Conservation (phyloP, 345 rosid genomes). For the Moringa oleifera region DNA sequence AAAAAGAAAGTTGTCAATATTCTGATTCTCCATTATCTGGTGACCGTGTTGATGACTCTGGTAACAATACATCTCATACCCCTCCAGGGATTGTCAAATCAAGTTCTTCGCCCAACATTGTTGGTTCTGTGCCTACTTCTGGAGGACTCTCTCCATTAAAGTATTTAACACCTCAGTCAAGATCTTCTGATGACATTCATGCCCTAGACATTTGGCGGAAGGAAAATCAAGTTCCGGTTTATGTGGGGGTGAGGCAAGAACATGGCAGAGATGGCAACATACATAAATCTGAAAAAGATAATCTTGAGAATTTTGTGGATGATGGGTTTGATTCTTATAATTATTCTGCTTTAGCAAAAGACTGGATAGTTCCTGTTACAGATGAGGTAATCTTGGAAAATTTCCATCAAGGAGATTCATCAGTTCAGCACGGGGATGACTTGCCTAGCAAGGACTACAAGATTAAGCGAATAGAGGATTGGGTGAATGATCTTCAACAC, state of each 20-base stretch:
- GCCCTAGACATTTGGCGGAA: constrained; percentile 28
- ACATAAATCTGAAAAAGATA: constrained; percentile 25
- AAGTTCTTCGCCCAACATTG: constrained; percentile 49
- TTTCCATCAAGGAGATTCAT: constrained; percentile 40
- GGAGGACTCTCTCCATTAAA: constrained; percentile 26
- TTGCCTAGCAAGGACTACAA: constrained; percentile 56
- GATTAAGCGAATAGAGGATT: constrained; percentile 70
- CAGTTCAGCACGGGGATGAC: constrained; percentile 33
- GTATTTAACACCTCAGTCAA: constrained; percentile 32
- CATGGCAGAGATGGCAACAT: constrained; percentile 27
- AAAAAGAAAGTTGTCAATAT: constrained; percentile 39
- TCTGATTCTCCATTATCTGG: constrained; percentile 34
- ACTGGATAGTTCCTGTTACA: constrained; percentile 60
- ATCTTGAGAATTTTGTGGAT: constrained; percentile 33
- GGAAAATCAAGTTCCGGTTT: constrained; percentile 37
- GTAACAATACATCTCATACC: constrained; percentile 31
- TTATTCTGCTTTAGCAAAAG: constrained; percentile 55
- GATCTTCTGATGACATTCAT: constrained; percentile 59
- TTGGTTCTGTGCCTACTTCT: constrained; percentile 22
- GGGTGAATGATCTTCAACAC: constrained; percentile 81
- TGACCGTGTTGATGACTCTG: constrained; percentile 38
- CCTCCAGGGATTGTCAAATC: constrained; percentile 44
- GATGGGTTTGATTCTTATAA: constrained; percentile 45
- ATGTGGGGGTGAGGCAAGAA: constrained; percentile 19
- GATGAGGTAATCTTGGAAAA: constrained; percentile 39